Evolutionary conservation across 331 rosid genomes (phyloP).

Genomic region (Prunus yedoensis): DNA sequence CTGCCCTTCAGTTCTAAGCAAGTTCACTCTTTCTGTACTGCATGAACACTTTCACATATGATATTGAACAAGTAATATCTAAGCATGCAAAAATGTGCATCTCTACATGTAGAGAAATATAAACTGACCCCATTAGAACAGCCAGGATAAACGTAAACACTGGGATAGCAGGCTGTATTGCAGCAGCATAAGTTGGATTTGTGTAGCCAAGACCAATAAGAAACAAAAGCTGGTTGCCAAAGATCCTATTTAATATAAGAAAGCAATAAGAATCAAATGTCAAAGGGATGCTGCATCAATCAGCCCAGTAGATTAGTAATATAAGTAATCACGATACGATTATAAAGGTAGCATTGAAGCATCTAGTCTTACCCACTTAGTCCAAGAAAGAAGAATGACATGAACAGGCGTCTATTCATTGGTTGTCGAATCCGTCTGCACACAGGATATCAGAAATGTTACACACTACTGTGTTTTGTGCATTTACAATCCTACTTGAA

Average conservation of each 20-base stretch:
- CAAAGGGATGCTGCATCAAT: constrained; percentile 17
- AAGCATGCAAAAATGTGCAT: constrained; percentile 4
- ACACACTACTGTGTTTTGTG: constrained; percentile 5
- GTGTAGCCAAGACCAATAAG: constrained; percentile 94
- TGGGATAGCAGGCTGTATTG: constrained; percentile 92
- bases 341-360: constrained; percentile 7
- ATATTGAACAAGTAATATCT: constrained; percentile 23
- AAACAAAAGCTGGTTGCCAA: constrained; percentile 95
- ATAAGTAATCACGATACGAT: constrained; percentile 9
- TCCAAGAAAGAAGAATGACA: constrained; percentile 86
- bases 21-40: constrained; percentile 94
- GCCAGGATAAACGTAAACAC: constrained; percentile 87
- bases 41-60: constrained; percentile 44
- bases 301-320: constrained; percentile 2
- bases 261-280: constrained; percentile 26
- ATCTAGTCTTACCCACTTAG: constrained; percentile 69
- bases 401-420: constrained; percentile 51
- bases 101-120: constrained; percentile 7
- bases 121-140: constrained; percentile 83
- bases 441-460: constrained; percentile 25
- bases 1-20: constrained; percentile 70
- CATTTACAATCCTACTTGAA: not conserved
- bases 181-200: constrained; percentile 95
- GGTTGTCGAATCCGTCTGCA: constrained; percentile 73
- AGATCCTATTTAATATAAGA: constrained; percentile 59